Evolutionary conservation across 495 filamentous ascomycete species (phyloP), one percentile per base, ranked within the genome.

Genomic region (Trichoderma gamsii): DNA sequence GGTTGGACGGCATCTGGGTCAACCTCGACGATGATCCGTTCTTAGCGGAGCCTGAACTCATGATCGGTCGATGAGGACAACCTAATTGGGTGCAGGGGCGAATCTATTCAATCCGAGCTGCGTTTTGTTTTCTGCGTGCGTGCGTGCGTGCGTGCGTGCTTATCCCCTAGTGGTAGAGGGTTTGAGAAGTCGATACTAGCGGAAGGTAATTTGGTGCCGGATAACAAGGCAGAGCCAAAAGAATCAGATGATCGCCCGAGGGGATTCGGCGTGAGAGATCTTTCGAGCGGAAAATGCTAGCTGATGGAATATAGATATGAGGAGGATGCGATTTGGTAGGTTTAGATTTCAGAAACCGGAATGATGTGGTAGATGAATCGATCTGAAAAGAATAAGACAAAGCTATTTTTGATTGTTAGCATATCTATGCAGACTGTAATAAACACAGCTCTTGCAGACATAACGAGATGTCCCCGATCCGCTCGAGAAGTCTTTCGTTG

Each of bases 1-100:
- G 84, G 69, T 82, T 89, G 72, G 72, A 82, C 38, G 82, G 79
- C 49, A 78, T 74, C 64, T 73, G 76, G 52, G 71, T 70, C 35
- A 75, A 67, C 73, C 81, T 85, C 25, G 76, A 69, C 64, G 75
- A 70, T 69, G 74, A 52, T 66, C 77, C 78, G 63, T 78, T 66
- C 73, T 84, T 85, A 65, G 72, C 70, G 52, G 70, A 73, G 66
- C 71, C 75, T 64, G 82, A 77, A 74, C 76, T 86, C 83, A 86
- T 84, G 71, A 49, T 80, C 70, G 63, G 25, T 23, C 18, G 63
- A 64, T 23, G 32, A 25, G 8, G 51, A n/a, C 7, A n/a, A n/a
- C 51, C 51, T 56, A 7, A 11, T 61, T 21, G 56, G n/a, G 3
- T 18, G 2, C 25, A 18, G 32, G 4, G 11, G n/a, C 12, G 35